Evolutionary conservation across 345 rosid genomes (phyloP).

Genomic region (Moricandia moricandioides): DNA sequence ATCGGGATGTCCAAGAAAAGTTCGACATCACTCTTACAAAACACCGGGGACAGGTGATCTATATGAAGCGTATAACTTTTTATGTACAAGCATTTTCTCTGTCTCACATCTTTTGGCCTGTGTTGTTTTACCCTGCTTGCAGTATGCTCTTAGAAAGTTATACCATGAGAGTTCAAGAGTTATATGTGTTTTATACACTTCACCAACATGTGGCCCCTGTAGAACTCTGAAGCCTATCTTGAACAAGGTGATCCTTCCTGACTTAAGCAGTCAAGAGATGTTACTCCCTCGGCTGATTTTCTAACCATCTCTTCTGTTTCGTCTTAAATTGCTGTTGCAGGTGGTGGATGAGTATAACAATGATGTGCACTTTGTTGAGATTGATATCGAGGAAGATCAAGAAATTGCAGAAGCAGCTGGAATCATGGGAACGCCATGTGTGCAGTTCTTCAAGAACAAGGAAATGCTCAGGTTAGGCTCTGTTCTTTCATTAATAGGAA

Average conservation of each 20-base stretch:
- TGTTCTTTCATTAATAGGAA: background rate
- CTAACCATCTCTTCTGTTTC: background rate
- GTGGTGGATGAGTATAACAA: conserved; percentile 88
- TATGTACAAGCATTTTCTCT: conserved; percentile 1
- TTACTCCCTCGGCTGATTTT: conserved; percentile 9
- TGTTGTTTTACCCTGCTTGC: conserved; percentile 25
- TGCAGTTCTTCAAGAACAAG: conserved; percentile 92
- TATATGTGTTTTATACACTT: conserved; percentile 73
- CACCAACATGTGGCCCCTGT: conserved; percentile 98
- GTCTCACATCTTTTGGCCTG: conserved; percentile 8
- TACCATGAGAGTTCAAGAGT: conserved; percentile 96
- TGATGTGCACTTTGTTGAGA: conserved; percentile 88
- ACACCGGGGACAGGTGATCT: conserved; percentile 77
- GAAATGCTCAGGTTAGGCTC: conserved; percentile 71
- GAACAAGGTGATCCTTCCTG: conserved; percentile 57
- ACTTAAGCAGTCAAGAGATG: background rate
- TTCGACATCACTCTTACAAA: conserved; percentile 76
- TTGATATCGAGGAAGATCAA: conserved; percentile 93
- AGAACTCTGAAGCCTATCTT: conserved; percentile 95
- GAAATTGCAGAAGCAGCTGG: conserved; percentile 95
- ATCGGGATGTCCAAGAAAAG: conserved; percentile 78
- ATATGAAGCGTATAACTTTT: conserved; percentile 5
- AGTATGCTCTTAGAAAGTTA: conserved; percentile 91
- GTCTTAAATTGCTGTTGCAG: conserved; percentile 35
- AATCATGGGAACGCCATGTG: conserved; percentile 97